Evolutionary conservation across 208 protist genomes (phyloP).

Genomic region (Vickermania spadyakhi): DNA sequence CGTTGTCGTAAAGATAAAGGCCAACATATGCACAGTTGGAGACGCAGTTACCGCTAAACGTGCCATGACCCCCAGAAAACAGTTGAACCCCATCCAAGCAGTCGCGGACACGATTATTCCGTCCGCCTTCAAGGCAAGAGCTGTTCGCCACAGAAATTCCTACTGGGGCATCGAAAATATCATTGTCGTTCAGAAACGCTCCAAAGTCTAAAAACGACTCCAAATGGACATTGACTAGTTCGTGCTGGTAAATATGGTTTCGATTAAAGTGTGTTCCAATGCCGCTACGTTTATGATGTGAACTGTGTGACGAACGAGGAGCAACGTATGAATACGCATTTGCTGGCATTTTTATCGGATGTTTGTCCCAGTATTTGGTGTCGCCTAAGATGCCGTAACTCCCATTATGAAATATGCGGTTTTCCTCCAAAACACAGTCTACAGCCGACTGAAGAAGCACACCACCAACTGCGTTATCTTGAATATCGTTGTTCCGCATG

Average conservation of each 20-base stretch:
- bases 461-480: constrained; percentile 13
- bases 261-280: neutral
- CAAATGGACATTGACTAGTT: constrained; percentile 47
- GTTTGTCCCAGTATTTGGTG: constrained; percentile 46
- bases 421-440: constrained; percentile 24
- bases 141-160: constrained; percentile 55
- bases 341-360: constrained; percentile 20
- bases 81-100: constrained; percentile 63
- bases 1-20: constrained; percentile 50
- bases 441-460: constrained; percentile 8
- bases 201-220: constrained; percentile 18
- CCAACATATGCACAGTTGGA: constrained; percentile 46
- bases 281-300: neutral
- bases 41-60: constrained; percentile 54
- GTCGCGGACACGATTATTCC: constrained; percentile 51
- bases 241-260: constrained; percentile 54
- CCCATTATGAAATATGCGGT: constrained; percentile 48
- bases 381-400: constrained; percentile 71
- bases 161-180: constrained; percentile 45
- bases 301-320: neutral
- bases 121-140: constrained; percentile 22
- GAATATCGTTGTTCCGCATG: constrained; percentile 12
- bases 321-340: neutral
- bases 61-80: constrained; percentile 32
- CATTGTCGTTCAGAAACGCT: constrained; percentile 33